Conservation (phyloP, 2,329 filamentous ascomycete species). For the Exophiala sideris region DNA sequence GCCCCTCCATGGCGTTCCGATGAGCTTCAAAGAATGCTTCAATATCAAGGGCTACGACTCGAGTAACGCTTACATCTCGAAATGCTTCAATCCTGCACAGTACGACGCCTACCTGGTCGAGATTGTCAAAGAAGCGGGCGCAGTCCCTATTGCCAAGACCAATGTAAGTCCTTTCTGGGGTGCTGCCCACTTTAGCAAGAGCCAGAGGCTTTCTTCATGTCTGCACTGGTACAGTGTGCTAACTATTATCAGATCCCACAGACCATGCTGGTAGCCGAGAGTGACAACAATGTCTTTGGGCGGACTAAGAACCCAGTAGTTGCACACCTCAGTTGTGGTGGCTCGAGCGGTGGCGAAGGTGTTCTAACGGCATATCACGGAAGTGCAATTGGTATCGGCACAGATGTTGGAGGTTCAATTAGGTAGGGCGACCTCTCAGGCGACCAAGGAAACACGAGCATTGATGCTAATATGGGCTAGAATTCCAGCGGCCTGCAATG, state of each 20-base stretch:
- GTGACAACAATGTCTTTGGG: slow-evolving; percentile 56
- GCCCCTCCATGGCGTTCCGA: slow-evolving; percentile 38
- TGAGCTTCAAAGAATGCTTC: slow-evolving; percentile 34
- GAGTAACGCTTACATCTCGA: slow-evolving; percentile 56
- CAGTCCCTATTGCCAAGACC: slow-evolving; percentile 66
- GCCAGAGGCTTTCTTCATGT: too few species aligned
- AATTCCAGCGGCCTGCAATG: slow-evolving; percentile 49
- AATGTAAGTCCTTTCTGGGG: slow-evolving; percentile 37
- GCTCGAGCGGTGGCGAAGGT: slow-evolving; percentile 64
- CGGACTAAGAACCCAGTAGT: slow-evolving; percentile 62
- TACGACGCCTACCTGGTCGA: slow-evolving; percentile 57
- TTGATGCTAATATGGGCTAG: slow-evolving; percentile 21
- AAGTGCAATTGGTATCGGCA: slow-evolving; percentile 58
- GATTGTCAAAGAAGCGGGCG: slow-evolving; percentile 57
- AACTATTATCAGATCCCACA: slow-evolving; percentile 48
- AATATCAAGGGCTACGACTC: slow-evolving; percentile 49
- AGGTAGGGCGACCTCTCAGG: slow-evolving; percentile 19
- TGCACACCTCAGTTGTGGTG: slow-evolving; percentile 57
- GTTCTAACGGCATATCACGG: slow-evolving; percentile 58
- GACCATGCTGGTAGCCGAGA: slow-evolving; percentile 54
- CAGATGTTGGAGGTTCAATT: slow-evolving; percentile 54
- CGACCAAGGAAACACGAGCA: background rate
- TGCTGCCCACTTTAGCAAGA: too few species aligned
- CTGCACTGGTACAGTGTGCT: too few species aligned
- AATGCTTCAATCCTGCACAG: slow-evolving; percentile 57